These are phyloP conservation scores for Monilinia aucupariae DNA, from an alignment of 2,329 filamentous ascomycete genomes.

Conservation along the genomic window DNA sequence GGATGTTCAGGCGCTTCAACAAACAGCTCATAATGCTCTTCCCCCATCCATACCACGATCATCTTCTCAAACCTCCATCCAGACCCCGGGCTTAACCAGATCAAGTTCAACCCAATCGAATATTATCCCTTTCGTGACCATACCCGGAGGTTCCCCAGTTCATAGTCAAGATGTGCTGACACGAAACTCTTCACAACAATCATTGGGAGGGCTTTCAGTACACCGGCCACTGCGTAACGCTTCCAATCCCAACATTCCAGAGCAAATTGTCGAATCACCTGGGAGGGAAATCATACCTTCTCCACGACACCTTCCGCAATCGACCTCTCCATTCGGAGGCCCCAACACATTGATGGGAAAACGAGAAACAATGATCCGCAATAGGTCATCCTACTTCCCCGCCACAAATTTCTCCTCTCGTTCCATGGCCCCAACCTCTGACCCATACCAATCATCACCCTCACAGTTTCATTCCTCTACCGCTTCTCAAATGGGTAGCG, in stretches of 20 bases:
- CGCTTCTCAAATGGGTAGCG: constrained; percentile 32
- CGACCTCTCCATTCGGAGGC: constrained; percentile 25
- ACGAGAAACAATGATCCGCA: constrained; percentile 46
- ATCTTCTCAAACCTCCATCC: constrained; percentile 23
- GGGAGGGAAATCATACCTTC: constrained; percentile 29
- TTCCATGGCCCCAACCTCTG: constrained; percentile 20
- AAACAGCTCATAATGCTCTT: constrained; percentile 44
- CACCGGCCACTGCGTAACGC: constrained; percentile 30
- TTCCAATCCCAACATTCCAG: constrained; percentile 33
- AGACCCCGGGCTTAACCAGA: constrained; percentile 16
- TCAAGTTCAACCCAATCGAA: constrained; percentile 25
- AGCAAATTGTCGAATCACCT: constrained; percentile 37
- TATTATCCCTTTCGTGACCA: background rate
- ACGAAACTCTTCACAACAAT: constrained; percentile 6
- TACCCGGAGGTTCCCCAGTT: background rate
- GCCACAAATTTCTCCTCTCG: constrained; percentile 2
- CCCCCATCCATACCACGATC: constrained; percentile 22
- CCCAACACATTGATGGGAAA: constrained; percentile 48
- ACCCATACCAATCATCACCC: constrained; percentile 22
- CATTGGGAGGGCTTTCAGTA: background rate
- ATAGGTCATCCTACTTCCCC: constrained; percentile 24
- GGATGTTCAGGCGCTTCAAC: constrained; percentile 58
- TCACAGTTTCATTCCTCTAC: background rate
- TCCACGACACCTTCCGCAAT: background rate
- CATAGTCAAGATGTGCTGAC: background rate